Base-by-base conservation (phyloP, 2,329 filamentous ascomycete species). In the Alternaria gaisen region DNA sequence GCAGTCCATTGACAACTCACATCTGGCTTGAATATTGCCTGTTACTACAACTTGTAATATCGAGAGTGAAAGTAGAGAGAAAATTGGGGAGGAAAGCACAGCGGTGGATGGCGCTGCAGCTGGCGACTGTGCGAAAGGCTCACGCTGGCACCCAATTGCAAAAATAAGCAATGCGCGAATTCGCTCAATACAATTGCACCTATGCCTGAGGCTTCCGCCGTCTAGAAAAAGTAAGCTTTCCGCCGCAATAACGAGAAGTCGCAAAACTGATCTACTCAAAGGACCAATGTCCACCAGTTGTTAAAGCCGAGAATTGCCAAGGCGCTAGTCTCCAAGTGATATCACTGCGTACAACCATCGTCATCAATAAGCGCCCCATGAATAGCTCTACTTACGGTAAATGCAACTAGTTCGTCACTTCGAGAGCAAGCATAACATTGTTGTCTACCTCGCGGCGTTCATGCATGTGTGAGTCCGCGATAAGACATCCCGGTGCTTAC, bases 111-210 rank as follows among this genome's bases (percentile, higher is more conserved):
- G 32, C 32, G 6, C 32, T 34, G 5, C 32, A 16, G 6, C 32
- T 34, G 32, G 32, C 32, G 32, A 5, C 14, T 34, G 14, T 34
- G 14, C 5, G 14, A 9, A 18, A 12, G n/a, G 38, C 38, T 40
- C 38, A 16, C 10, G 4, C n/a, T 41, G 0, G 40, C 38, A 18
- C 40, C 40, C 20, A 22, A 41, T 41, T 4, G 4, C 40, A 0
- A 9, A 20, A 8, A 8, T 20, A 12, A 2, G 40, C 40, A 41
- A 22, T 5, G 12, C 4, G 40, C 40, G 2, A 5, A 22, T 22
- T 10, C 3, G 0, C 10, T 11, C 11, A 0, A 4, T 41, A 41
- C 40, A 5, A 7, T 41, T 1, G 3, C 0, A 3, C 4, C 18
- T 3, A 4, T 0, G 5, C 40, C 11, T 11, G 1, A 12, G 18